Evolutionary conservation across 2,329 filamentous ascomycete genomes (phyloP).

Genomic region (Lecanicillium sp.): DNA sequence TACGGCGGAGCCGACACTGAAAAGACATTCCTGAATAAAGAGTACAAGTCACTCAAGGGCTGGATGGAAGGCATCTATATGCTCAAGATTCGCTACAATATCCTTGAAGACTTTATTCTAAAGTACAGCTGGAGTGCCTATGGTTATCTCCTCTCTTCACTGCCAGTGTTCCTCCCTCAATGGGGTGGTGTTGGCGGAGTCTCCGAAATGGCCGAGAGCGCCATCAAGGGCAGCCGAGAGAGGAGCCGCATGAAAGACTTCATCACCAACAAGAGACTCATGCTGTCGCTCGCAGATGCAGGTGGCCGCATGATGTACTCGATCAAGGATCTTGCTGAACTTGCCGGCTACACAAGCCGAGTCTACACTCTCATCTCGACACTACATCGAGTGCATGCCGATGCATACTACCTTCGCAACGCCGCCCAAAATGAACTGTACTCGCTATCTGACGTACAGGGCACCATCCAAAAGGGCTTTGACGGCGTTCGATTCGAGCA

Average conservation of each 20-base stretch:
- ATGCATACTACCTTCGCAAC: slow-evolving; percentile 66
- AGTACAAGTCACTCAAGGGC: slow-evolving; percentile 84
- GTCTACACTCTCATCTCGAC: slow-evolving; percentile 95
- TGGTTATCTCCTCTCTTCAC: slow-evolving; percentile 84
- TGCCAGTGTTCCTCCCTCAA: slow-evolving; percentile 88
- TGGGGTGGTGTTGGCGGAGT: slow-evolving; percentile 80
- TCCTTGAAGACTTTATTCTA: slow-evolving; percentile 94
- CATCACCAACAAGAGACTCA: slow-evolving; percentile 96
- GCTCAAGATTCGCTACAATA: slow-evolving; percentile 96
- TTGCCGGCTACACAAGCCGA: slow-evolving; percentile 91
- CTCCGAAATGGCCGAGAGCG: slow-evolving; percentile 51
- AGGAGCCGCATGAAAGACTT: slow-evolving; percentile 93
- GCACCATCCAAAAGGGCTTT: slow-evolving; percentile 89
- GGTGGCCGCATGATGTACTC: slow-evolving; percentile 99
- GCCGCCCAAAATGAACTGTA: slow-evolving; percentile 72
- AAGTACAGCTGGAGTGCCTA: slow-evolving; percentile 99
- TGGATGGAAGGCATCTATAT: slow-evolving; percentile 99
- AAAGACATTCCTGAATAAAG: slow-evolving; percentile 81
- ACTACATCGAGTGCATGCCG: slow-evolving; percentile 84
- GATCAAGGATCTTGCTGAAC: slow-evolving; percentile 93
- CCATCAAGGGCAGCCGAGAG: slow-evolving; percentile 53
- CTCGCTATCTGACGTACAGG: slow-evolving; percentile 84
- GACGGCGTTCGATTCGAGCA: slow-evolving; percentile 90
- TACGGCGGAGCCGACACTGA: slow-evolving; percentile 95
- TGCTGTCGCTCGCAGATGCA: slow-evolving; percentile 93